These are phyloP conservation scores for Conticribra weissflogii DNA, from an alignment of 108 stramenopile genomes.

Conservation along the genomic window DNA sequence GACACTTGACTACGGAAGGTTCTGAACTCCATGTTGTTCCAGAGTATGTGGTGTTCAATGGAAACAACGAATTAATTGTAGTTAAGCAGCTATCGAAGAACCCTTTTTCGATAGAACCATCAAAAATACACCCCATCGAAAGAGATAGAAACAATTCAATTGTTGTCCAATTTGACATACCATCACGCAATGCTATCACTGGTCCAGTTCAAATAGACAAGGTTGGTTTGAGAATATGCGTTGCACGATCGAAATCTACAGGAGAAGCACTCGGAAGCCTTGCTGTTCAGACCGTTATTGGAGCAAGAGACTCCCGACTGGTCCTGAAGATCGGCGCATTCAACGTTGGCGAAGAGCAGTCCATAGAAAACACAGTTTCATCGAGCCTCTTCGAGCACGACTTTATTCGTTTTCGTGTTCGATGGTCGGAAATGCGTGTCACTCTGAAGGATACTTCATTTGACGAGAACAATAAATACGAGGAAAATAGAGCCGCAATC, in stretches of 20 bases:
- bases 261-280: conserved; percentile 77
- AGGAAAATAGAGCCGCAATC: conserved; percentile 47
- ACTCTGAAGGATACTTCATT: conserved; percentile 73
- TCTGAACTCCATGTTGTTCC: conserved; percentile 83
- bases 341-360: conserved; percentile 37
- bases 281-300: conserved; percentile 80
- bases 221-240: conserved; percentile 67
- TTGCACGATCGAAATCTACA: conserved; percentile 44
- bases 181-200: conserved; percentile 58
- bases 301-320: conserved; percentile 56
- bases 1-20: conserved; percentile 66
- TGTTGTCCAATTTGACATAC: conserved; percentile 48
- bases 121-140: conserved; percentile 47
- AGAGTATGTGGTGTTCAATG: conserved; percentile 86
- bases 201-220: conserved; percentile 63
- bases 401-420: conserved; percentile 71
- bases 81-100: conserved; percentile 37
- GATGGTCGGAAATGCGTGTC: conserved; percentile 79
- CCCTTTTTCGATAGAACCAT: conserved; percentile 36
- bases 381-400: conserved; percentile 63
- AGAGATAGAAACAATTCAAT: conserved; percentile 53
- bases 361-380: conserved; percentile 10
- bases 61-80: conserved; percentile 54
- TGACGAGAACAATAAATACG: conserved; percentile 35
- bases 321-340: conserved; percentile 85